Evolutionary conservation across 23 red algal genomes (phyloP).

Genomic region (Porphyridium purpureum): DNA sequence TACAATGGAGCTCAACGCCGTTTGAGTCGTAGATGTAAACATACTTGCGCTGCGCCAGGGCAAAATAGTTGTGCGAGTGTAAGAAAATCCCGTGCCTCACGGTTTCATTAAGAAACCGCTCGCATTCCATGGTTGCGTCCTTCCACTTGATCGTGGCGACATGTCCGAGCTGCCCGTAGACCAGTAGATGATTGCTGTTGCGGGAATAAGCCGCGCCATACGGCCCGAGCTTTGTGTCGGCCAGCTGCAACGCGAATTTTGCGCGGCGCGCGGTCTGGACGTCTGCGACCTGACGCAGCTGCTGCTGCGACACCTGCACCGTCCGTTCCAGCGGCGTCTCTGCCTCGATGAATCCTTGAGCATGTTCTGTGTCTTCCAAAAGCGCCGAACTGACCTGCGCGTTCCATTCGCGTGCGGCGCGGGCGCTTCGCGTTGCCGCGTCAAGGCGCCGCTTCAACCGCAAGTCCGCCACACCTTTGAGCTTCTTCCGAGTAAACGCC

Average conservation of each 20-base stretch:
- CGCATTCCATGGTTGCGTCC: slow-evolving; percentile 11
- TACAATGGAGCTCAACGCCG: slow-evolving; percentile 62
- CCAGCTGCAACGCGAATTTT: slow-evolving; percentile 29
- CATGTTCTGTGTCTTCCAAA: too few relatives aligned
- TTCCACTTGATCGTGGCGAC: slow-evolving; percentile 58
- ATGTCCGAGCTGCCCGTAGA: slow-evolving; percentile 58
- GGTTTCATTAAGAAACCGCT: slow-evolving; percentile 59
- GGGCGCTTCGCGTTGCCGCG: too few relatives aligned
- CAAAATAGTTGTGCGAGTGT: slow-evolving; percentile 71
- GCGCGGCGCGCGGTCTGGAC: slow-evolving; percentile 25
- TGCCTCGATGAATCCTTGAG: slow-evolving; percentile 30
- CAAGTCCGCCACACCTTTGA: too few relatives aligned
- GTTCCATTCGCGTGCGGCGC: too few relatives aligned
- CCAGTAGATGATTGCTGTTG: slow-evolving; percentile 32
- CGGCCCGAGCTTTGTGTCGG: slow-evolving; percentile 12
- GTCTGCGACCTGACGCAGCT: slow-evolving; percentile 1
- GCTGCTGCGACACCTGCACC: slow-evolving; percentile 25
- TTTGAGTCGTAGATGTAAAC: slow-evolving; percentile 64
- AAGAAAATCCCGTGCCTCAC: slow-evolving; percentile 59
- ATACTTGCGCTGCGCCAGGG: slow-evolving; percentile 47
- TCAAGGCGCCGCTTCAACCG: too few relatives aligned
- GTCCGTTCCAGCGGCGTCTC: slow-evolving; percentile 46
- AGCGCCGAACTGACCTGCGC: too few relatives aligned
- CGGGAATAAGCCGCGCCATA: slow-evolving; percentile 64
- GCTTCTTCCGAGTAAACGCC: too few relatives aligned